Conservation (phyloP, 169 alveolate species). For the Cryptosporidium felis region DNA sequence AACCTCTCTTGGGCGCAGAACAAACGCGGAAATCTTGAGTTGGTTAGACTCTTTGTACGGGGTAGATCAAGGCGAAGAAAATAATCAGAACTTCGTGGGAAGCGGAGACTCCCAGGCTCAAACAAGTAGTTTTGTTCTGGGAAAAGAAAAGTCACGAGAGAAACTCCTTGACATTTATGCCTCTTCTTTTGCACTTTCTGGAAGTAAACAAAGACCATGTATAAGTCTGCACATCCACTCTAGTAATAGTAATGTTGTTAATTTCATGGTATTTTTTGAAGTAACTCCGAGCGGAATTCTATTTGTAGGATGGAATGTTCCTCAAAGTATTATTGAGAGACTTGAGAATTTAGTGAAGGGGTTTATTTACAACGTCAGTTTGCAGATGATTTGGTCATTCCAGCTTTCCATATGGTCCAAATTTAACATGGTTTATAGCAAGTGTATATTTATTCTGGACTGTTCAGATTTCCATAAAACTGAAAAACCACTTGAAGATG, state of each 20-base stretch:
- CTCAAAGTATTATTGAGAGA: not conserved
- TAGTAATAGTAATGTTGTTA: not conserved
- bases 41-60: slow-evolving; percentile 58
- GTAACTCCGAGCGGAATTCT: slow-evolving; percentile 31
- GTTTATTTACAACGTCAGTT: not conserved
- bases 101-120: too few relatives aligned
- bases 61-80: not conserved
- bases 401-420: slow-evolving; percentile 45
- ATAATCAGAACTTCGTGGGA: too few relatives aligned
- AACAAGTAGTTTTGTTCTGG: too few relatives aligned
- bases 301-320: slow-evolving; percentile 28
- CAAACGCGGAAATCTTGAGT: not conserved
- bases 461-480: not conserved
- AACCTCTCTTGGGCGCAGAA: not conserved
- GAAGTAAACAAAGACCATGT: slow-evolving; percentile 54
- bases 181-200: slow-evolving; percentile 25
- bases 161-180: not conserved
- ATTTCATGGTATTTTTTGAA: slow-evolving; percentile 9
- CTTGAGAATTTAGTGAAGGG: not conserved
- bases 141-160: too few relatives aligned
- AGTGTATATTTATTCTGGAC: slow-evolving; percentile 9
- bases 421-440: not conserved
- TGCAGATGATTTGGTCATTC: slow-evolving; percentile 1
- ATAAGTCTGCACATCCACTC: slow-evolving; percentile 13
- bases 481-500: not conserved